These are phyloP conservation scores for Tuber aestivum DNA, from an alignment of 495 filamentous ascomycete genomes.

Conservation along the genomic window DNA sequence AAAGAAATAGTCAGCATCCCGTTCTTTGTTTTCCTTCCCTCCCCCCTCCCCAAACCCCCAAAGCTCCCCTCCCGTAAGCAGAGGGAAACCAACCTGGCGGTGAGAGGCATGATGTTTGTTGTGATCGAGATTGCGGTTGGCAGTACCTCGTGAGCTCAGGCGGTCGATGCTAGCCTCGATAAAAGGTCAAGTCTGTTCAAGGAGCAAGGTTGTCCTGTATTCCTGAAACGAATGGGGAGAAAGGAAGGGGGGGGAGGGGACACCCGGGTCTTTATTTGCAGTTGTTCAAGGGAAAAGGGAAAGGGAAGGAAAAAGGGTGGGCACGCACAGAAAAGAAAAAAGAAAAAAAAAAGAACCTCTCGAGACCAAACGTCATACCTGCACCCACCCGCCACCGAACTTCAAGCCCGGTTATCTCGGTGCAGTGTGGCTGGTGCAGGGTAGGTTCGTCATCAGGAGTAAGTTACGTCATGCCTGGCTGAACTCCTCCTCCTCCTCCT, in stretches of 20 bases:
- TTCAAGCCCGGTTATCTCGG: background rate
- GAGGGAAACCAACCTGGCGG: slow-evolving; percentile 22
- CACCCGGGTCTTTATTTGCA: background rate
- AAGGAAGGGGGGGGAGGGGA: background rate
- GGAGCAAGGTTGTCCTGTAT: background rate
- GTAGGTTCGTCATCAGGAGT: background rate
- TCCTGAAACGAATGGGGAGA: background rate
- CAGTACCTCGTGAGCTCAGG: background rate
- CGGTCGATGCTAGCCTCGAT: background rate
- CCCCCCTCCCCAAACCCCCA: background rate
- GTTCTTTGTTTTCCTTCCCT: background rate
- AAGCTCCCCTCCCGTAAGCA: slow-evolving; percentile 3
- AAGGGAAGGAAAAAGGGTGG: background rate
- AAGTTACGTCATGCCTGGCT: background rate
- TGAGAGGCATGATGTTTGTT: slow-evolving; percentile 31
- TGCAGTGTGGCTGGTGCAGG: background rate
- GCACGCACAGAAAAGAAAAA: background rate
- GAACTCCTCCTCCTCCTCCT: background rate
- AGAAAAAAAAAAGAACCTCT: background rate
- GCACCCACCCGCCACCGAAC: background rate
- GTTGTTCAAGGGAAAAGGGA: background rate
- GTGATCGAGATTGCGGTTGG: background rate
- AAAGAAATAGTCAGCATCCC: slow-evolving; percentile 8
- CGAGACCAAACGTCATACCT: slow-evolving; percentile 2
- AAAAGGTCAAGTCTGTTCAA: background rate